Evolutionary conservation across 83 land plant genomes (phyloP), one percentile per base, ranked within the genome.

Genomic region (Diphasiastrum complanatum): DNA sequence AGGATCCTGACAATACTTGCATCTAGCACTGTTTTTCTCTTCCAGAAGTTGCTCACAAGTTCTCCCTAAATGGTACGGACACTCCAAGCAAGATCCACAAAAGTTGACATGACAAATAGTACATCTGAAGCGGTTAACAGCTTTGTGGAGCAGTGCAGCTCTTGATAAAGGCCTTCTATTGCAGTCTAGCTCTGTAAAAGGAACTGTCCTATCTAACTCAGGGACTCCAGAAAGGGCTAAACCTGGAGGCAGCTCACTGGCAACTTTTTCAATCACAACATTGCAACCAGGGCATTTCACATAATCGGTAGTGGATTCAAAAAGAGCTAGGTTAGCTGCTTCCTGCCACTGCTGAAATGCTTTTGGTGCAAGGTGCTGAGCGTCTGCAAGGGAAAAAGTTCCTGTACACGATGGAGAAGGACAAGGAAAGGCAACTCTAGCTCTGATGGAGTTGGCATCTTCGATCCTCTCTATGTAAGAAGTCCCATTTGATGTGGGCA

Each of bases 211-310:
- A 33, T 73, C 76, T 29, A 73, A 43, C 34, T 73, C 76, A 5
- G 76, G 76, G 26, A 73, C 76, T 12, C 76, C 76, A 25, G 76
- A 59, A 4, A 60, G 72, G 14, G 76, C 76, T 19, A 73, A 47
- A 52, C 72, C 76, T 14, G 65, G 72, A 32, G 76, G 76, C 8
- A 73, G 34, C 4, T 49, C 60, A 26, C 66, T 50, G 18, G 34
- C 36, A 28, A 73, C 59, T 40, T 73, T 73, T 40, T 73, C 76
- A 51, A 73, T 48, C 65, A 60, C 41, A 30, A 73, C 48, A 20
- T 67, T 48, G 47, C 76, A 73, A 0, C 72, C 64, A 18, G 76
- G 76, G 45, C 76, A 73, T 26, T 73, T 68, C 31, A 52, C 36
- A 37, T 49, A 73, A 4, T 49, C 37, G 3, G 46, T 50, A 22